Evolutionary conservation across 2,329 filamentous ascomycete species (phyloP).

Genomic region (Alternaria atra): DNA sequence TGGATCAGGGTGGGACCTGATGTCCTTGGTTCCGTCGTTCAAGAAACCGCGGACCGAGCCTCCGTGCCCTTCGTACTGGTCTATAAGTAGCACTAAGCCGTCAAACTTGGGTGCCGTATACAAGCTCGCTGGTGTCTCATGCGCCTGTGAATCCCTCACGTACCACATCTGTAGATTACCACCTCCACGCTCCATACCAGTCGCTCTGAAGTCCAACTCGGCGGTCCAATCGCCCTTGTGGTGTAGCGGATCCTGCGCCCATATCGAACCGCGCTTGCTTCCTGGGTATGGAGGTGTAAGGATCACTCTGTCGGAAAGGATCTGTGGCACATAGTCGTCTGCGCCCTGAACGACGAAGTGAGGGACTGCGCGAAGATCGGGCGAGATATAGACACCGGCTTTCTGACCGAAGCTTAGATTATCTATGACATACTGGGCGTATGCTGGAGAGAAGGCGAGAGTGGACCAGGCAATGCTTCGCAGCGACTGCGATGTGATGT

Average conservation of each 20-base stretch:
- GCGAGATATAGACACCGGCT: conserved; percentile 70
- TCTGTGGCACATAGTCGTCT: conserved; percentile 64
- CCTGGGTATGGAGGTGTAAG: conserved; percentile 89
- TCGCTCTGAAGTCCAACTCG: conserved; percentile 87
- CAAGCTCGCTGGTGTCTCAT: conserved; percentile 76
- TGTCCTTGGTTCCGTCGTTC: conserved; percentile 88
- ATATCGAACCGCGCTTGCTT: conserved; percentile 82
- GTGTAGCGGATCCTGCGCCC: conserved; percentile 71
- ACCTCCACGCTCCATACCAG: conserved; percentile 81
- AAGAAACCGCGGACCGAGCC: conserved; percentile 91
- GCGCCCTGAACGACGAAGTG: conserved; percentile 63
- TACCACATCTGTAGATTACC: conserved; percentile 97
- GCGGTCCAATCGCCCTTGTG: conserved; percentile 77
- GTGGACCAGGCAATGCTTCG: conserved; percentile 53
- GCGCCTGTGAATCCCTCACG: conserved; percentile 71
- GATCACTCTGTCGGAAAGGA: conserved; percentile 89
- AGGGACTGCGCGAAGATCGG: conserved; percentile 64
- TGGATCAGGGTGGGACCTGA: conserved; percentile 76
- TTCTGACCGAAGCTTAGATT: conserved; percentile 81
- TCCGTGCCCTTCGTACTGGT: conserved; percentile 78
- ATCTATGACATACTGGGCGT: conserved; percentile 73
- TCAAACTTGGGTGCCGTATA: conserved; percentile 89
- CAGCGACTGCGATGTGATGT: conserved; percentile 50
- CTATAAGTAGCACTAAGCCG: conserved; percentile 86
- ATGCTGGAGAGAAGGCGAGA: conserved; percentile 60